Evolutionary conservation across 352 stramenopile genomes (phyloP).

Genomic region (Pythium scleroteichum): DNA sequence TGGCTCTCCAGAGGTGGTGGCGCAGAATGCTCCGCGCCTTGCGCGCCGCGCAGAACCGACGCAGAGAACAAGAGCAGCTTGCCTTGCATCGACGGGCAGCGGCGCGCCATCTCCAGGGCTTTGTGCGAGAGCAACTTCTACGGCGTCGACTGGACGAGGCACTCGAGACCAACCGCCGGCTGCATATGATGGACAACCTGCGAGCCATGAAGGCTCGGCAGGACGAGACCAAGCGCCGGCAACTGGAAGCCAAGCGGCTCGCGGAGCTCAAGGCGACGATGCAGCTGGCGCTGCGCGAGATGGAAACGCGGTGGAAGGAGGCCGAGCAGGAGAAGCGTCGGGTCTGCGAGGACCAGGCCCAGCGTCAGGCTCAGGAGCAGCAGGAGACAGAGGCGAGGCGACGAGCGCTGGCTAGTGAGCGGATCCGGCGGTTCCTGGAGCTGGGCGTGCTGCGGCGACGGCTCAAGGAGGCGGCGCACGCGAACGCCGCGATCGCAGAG

Average conservation of each 20-base stretch:
- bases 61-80: constrained; percentile 11
- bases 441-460: constrained; percentile 10
- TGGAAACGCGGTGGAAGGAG: constrained; percentile 45
- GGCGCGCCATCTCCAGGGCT: constrained; percentile 38
- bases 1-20: constrained; percentile 52
- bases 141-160: constrained; percentile 36
- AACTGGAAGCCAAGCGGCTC: constrained; percentile 40
- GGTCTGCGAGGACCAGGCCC: background rate
- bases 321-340: constrained; percentile 9
- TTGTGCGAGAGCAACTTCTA: constrained; percentile 46
- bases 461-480: constrained; percentile 3
- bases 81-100: constrained; percentile 31
- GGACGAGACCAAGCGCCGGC: constrained; percentile 42
- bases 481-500: constrained; percentile 6
- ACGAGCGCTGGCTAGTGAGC: constrained; percentile 1
- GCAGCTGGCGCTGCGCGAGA: constrained; percentile 34
- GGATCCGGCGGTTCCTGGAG: constrained; percentile 24
- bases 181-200: constrained; percentile 48
- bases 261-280: constrained; percentile 35
- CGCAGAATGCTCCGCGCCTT: constrained; percentile 9
- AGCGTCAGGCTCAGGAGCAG: background rate
- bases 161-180: constrained; percentile 33
- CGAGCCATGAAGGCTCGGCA: constrained; percentile 45
- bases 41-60: background rate
- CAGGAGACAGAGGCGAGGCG: background rate